Evolutionary conservation across 1,139 yeast species (phyloP), one percentile per base, ranked within the genome.

Genomic region (Saccharomyces pastorianus): DNA sequence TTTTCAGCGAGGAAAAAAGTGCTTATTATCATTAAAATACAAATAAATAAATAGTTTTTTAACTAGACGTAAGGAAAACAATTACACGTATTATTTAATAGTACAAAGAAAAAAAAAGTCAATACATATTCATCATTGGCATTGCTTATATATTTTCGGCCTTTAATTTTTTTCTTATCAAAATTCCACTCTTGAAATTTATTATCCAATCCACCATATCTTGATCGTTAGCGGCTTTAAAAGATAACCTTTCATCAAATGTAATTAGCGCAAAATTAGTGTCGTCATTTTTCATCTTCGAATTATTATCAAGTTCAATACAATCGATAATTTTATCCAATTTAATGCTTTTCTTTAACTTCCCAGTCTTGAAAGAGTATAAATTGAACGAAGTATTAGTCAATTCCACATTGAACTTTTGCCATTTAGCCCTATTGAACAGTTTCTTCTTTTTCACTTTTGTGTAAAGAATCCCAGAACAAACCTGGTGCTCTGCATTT

Each of bases 131-230:
- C 20, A 26, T 5, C 20, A 26, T 25, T 23, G 23, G 31, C 29
- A 46, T 26, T 23, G 20, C 17, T n/a, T 14, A 46, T 25, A 25
- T 27, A 25, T 11, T 7, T 17, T 29, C 11, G 29, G 13, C 27
- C 17, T 29, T 50, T 46, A 14, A 46, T 46, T 49, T 38, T 38
- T 48, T 50, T 42, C 66, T 54, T 9, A 59, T 59, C 48, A 62
- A 38, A 25, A 61, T 57, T 26, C 58, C 55, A 49, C 65, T 59
- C 54, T 62, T 62, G 47, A 61, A 53, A 49, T 58, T 58, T 20
- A 62, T 59, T 25, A 62, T 61, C 66, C 66, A 62, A 31, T 62
- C 66, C 34, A 62, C 55, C 50, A 61, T 53, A 28, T 61, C 63
- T 48, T 57, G 55, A 29, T 60, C 66, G 50, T 53, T 61, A 25